Evolutionary conservation across 768 basidiomycete genomes (phyloP).

Genomic region (Leccinum subgranulosum): DNA sequence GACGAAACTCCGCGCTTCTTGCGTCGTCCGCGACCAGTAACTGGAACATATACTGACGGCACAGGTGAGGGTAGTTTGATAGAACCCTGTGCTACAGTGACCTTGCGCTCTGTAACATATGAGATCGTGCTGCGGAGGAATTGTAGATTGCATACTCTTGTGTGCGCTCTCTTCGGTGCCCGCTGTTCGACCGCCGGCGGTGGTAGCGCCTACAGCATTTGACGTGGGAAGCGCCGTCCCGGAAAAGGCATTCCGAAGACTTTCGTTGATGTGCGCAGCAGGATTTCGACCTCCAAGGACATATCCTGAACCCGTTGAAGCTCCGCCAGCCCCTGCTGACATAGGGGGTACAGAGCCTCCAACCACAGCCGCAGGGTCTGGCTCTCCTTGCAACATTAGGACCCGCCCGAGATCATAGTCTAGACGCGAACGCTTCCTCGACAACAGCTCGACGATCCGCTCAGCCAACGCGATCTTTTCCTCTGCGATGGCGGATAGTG

Average conservation of each 20-base stretch:
- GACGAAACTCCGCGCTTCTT: slow-evolving; percentile 36
- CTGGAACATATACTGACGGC: slow-evolving; percentile 28
- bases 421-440: slow-evolving; percentile 44
- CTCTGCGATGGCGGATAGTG: slow-evolving; percentile 32
- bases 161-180: slow-evolving; percentile 26
- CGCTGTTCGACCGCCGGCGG: slow-evolving; percentile 13
- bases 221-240: slow-evolving; percentile 25
- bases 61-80: slow-evolving; percentile 36
- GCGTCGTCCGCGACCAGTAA: slow-evolving; percentile 31
- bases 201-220: background rate
- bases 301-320: slow-evolving; percentile 21
- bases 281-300: slow-evolving; percentile 37
- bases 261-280: slow-evolving; percentile 39
- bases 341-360: slow-evolving; percentile 27
- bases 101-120: slow-evolving; percentile 27
- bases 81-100: slow-evolving; percentile 27
- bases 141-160: slow-evolving; percentile 23
- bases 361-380: slow-evolving; percentile 33
- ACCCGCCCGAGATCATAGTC: slow-evolving; percentile 46
- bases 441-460: slow-evolving; percentile 42
- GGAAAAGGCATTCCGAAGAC: slow-evolving; percentile 35
- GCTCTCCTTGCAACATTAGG: slow-evolving; percentile 43
- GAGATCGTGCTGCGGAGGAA: background rate
- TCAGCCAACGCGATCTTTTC: slow-evolving; percentile 45
- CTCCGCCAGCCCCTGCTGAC: slow-evolving; percentile 11